Evolutionary conservation across 2,329 filamentous ascomycete genomes (phyloP).

Genomic region (Ceratocystis cacaofunesta): DNA sequence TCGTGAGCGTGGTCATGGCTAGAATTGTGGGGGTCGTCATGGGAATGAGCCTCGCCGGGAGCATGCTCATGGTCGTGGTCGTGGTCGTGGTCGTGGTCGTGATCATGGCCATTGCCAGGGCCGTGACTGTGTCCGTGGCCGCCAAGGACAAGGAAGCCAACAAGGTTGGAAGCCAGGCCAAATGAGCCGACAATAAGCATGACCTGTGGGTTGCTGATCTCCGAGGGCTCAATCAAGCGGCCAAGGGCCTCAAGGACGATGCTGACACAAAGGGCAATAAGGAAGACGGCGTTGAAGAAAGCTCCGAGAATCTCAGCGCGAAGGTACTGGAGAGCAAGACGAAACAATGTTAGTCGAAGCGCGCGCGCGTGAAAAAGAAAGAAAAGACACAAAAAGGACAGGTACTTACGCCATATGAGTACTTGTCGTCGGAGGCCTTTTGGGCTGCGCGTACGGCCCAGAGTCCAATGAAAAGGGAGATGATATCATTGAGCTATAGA

Average conservation of each 20-base stretch:
- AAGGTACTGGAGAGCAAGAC: conserved; percentile 52
- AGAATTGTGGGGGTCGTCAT: conserved; percentile 33
- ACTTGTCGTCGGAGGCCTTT: conserved; percentile 73
- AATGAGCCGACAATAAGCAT: conserved; percentile 80
- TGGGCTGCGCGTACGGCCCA: conserved; percentile 90
- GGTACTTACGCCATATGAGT: conserved; percentile 72
- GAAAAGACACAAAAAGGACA: background rate
- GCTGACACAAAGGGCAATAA: conserved; percentile 88
- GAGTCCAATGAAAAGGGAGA: conserved; percentile 78
- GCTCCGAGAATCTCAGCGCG: conserved; percentile 93
- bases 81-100: conserved; percentile 33
- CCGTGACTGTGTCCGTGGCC: conserved; percentile 81
- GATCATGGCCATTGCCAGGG: conserved; percentile 39
- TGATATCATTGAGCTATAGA: conserved; percentile 78
- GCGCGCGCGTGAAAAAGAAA: background rate
- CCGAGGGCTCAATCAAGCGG: conserved; percentile 79
- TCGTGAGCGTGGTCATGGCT: conserved; percentile 21
- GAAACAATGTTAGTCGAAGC: background rate
- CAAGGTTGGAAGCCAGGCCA: conserved; percentile 74
- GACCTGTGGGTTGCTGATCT: conserved; percentile 69
- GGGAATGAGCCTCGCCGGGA: conserved; percentile 23
- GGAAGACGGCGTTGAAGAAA: conserved; percentile 91
- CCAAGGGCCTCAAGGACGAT: conserved; percentile 93
- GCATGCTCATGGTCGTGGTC: conserved; percentile 27
- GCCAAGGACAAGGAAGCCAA: conserved; percentile 81